Conservation (phyloP, 2,329 filamentous ascomycete species). For the Shiraia sp. region DNA sequence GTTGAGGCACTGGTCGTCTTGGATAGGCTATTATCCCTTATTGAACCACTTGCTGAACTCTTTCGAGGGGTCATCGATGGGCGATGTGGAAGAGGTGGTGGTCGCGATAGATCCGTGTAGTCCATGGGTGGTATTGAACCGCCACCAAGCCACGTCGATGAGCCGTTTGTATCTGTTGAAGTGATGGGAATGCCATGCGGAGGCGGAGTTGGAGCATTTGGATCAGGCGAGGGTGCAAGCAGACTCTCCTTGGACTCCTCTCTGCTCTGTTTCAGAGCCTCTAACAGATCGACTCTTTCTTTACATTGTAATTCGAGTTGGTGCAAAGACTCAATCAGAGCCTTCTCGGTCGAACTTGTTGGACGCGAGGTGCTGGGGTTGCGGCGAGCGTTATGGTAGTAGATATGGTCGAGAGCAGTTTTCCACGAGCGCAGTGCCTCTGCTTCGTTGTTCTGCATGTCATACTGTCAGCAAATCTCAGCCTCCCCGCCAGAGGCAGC, state of each 20-base stretch:
- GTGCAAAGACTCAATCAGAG: conserved; percentile 77
- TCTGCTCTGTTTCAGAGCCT: conserved; percentile 72
- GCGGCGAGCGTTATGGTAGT: conserved; percentile 79
- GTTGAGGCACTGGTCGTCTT: conserved; percentile 25
- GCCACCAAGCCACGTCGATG: conserved; percentile 68
- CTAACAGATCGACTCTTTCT: conserved; percentile 85
- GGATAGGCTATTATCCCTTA: conserved; percentile 25
- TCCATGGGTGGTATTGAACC: conserved; percentile 80
- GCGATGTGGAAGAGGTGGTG: conserved; percentile 62
- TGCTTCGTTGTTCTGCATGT: conserved; percentile 76
- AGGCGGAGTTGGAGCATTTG: conserved; percentile 29
- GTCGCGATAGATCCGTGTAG: conserved; percentile 80
- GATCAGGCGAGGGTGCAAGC: conserved; percentile 16
- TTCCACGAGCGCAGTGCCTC: conserved; percentile 93
- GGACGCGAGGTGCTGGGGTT: conserved; percentile 70
- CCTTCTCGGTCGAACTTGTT: conserved; percentile 79
- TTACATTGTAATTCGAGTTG: conserved; percentile 90
- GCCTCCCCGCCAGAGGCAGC: not conserved
- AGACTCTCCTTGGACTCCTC: conserved; percentile 54
- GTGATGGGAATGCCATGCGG: conserved; percentile 19
- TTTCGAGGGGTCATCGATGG: conserved; percentile 53
- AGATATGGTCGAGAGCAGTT: conserved; percentile 83
- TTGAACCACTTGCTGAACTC: conserved; percentile 46
- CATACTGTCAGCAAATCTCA: conserved; percentile 2
- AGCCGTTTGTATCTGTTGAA: conserved; percentile 13